phyloP scores from a whole-genome alignment of 371 early-diverging fungal species.

The Dentiscutata heterogama region DNA sequence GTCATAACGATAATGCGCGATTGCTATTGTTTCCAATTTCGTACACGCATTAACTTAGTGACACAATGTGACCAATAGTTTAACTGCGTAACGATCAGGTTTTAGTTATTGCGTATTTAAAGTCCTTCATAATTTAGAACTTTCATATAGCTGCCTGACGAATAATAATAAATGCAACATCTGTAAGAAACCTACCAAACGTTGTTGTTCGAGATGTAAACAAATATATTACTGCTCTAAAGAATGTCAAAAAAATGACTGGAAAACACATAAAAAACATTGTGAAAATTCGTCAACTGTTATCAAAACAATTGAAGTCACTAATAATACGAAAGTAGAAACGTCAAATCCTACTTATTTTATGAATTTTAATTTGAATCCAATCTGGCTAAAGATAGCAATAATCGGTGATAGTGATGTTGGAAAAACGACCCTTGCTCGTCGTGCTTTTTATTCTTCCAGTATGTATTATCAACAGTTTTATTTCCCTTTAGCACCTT shows the following conservation, averaged over 20 bases:
- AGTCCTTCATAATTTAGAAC: no score
- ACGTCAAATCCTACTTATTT: no score
- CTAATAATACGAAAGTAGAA: no score
- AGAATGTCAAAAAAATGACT: slow-evolving; percentile 64
- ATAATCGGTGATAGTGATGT: slow-evolving; percentile 8
- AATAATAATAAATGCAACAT: slow-evolving; percentile 20
- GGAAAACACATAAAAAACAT: slow-evolving; percentile 57
- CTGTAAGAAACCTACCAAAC: slow-evolving; percentile 8
- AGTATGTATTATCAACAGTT: neutral
- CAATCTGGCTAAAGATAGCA: slow-evolving; percentile 31
- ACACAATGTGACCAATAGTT: no score
- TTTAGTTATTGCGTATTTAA: no score
- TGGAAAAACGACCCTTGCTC: slow-evolving; percentile 2
- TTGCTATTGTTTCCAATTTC: no score
- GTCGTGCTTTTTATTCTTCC: neutral
- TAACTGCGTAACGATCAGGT: no score
- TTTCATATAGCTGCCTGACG: no score
- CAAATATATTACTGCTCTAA: slow-evolving; percentile 66
- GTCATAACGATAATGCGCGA: no score
- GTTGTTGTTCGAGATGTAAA: slow-evolving; percentile 61
- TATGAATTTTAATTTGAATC: neutral
- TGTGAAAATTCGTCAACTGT: slow-evolving; percentile 50
- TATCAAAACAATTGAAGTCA: no score
- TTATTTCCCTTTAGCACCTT: neutral
- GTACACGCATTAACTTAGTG: no score